phyloP scores from a whole-genome alignment of 805 yeast genomes.

The Monosporozyma yasuniensis region DNA sequence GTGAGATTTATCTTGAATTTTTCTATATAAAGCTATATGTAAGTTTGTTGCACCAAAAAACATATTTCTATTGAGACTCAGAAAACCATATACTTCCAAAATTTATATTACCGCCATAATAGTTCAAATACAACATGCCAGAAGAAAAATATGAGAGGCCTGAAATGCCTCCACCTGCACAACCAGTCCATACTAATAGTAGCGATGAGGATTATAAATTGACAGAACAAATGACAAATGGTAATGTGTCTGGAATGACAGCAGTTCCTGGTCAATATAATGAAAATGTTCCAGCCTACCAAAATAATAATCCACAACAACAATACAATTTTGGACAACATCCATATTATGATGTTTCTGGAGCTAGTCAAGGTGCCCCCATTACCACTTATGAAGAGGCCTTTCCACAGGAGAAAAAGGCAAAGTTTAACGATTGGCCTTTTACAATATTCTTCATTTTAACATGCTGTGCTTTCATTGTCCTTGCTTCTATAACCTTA shows the following conservation, averaged over 20 bases:
- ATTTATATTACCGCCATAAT: too few species aligned
- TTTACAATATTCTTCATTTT: slow-evolving; percentile 47
- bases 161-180: slow-evolving; percentile 15
- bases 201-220: not conserved
- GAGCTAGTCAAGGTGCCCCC: slow-evolving; percentile 31
- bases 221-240: not conserved
- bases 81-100: too few species aligned
- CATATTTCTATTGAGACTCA: too few species aligned
- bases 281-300: not conserved
- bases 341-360: slow-evolving; percentile 23
- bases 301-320: slow-evolving; percentile 4
- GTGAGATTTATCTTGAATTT: too few species aligned
- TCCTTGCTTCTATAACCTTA: slow-evolving; percentile 59
- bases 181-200: slow-evolving; percentile 1
- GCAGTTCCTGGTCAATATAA: not conserved
- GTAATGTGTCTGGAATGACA: not conserved
- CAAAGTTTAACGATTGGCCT: slow-evolving; percentile 63
- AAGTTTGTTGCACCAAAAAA: too few species aligned
- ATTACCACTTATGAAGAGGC: slow-evolving; percentile 53
- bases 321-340: slow-evolving; percentile 21
- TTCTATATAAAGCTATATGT: too few species aligned
- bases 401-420: slow-evolving; percentile 46
- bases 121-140: not conserved
- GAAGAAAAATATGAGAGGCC: slow-evolving; percentile 9
- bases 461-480: slow-evolving; percentile 56